Conservation (phyloP, 1,284 basidiomycete genomes). For the Rhizoctonia solani region DNA sequence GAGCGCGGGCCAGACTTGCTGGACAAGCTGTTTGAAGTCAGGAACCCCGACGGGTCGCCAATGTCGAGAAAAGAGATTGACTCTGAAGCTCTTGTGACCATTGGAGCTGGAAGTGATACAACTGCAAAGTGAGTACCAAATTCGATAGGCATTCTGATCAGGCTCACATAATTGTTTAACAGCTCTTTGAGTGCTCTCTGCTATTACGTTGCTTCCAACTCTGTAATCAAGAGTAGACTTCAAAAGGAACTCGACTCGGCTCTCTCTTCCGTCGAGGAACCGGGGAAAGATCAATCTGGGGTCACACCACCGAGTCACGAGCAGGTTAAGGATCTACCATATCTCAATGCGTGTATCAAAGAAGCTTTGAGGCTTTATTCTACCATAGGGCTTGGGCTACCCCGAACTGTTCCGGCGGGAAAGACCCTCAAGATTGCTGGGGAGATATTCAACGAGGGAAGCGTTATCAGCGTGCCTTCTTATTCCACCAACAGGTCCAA, state of each 20-base stretch:
- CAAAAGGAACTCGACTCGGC: not conserved
- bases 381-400: constrained; percentile 42
- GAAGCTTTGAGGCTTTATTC: constrained; percentile 42
- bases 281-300: not conserved
- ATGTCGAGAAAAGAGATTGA: not conserved
- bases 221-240: not conserved
- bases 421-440: not conserved
- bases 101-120: not conserved
- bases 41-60: not conserved
- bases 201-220: not conserved
- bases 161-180: not conserved
- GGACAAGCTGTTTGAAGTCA: not conserved
- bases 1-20: not conserved
- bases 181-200: not conserved
- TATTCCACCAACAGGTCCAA: constrained; percentile 40
- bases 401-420: constrained; percentile 32
- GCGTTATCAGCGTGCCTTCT: constrained; percentile 40
- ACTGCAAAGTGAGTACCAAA: not conserved
- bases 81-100: not conserved
- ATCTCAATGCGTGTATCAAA: constrained; percentile 42
- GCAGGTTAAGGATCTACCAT: constrained; percentile 40
- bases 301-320: constrained; percentile 35
- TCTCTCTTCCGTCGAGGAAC: not conserved
- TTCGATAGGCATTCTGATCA: not conserved
- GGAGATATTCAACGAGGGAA: constrained; percentile 30